Conservation (phyloP, 306 rosid species). For the Corylus americana region DNA sequence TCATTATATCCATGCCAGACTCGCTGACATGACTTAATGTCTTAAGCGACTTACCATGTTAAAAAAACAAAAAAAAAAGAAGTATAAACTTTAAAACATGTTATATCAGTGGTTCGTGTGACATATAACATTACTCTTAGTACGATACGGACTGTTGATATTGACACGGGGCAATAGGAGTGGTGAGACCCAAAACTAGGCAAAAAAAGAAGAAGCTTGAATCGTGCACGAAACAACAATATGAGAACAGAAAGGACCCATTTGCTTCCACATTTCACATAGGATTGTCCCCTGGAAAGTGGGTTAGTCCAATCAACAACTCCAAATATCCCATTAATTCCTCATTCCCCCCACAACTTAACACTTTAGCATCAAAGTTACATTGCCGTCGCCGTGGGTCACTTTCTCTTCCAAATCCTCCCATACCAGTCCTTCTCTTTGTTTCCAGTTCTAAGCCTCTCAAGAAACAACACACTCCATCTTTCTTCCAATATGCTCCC, state of each 20-base stretch:
- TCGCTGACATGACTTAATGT: too few species aligned
- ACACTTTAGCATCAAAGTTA: background rate
- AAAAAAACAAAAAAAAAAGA: too few species aligned
- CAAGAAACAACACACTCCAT: background rate
- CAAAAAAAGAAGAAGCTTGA: background rate
- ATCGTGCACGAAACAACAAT: background rate
- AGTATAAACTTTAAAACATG: too few species aligned
- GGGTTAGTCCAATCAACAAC: conserved; percentile 32
- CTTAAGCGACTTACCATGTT: too few species aligned
- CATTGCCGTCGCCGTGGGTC: background rate
- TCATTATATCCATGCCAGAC: too few species aligned
- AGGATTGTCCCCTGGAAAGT: conserved; percentile 24
- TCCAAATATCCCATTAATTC: background rate
- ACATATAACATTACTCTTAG: too few species aligned
- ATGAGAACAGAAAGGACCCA: background rate
- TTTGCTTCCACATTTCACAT: background rate
- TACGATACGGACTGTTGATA: too few species aligned
- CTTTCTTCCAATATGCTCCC: background rate
- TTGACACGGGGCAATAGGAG: too few species aligned
- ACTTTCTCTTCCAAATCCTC: background rate
- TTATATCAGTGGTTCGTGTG: too few species aligned
- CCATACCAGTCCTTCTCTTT: background rate
- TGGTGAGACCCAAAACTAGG: background rate
- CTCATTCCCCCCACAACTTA: background rate
- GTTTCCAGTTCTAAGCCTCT: background rate